Base-by-base conservation (phyloP, 2,329 filamentous ascomycete genomes). In the Aspergillus sclerotialis region DNA sequence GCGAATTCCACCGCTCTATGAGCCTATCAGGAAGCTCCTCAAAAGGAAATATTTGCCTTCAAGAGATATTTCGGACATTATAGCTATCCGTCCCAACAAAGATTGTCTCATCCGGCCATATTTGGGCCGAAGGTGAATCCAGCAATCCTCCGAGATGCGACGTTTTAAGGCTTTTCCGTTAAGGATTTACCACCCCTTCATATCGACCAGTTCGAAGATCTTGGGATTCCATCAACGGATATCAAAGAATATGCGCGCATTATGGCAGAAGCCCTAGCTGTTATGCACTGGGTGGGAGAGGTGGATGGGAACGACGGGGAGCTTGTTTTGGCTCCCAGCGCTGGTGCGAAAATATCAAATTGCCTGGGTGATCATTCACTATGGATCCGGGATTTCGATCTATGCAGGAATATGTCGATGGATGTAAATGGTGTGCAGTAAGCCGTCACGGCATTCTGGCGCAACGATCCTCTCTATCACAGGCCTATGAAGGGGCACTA, bases 251-350 rank as follows among this genome's bases (percentile, higher is more conserved):
- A 72, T 39, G 65, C 69, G 0, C 34, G 35, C 1, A 51, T 55
- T 0, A 73, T 78, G 63, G 75, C 67, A 0, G 61, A 70, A 4
- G 58, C 65, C 0, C 58, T 78, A 0, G 72, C 73, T 0, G 55
- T 69, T 3, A 52, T 77, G 32, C 66, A 73, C 39, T 78, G 70
- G 72, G 29, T 44, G 2, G 65, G 58, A 0, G 40, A 53, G 8
- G 46, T 74, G 0, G 72, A 78, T 40, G 73, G 64, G 1, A 69
- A 68, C 23, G 73, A 75, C 29, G 60, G 78, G 2, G 71, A 78
- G 31, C 77, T 76, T 42, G 73, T 78, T 0, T 61, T 78, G 2
- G 59, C 49, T 0, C 31, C 38, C 4, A 30, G 7, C 4, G 3
- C 24, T 4, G 13, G 5, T 9, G 3, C 27, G 8, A 21, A 38